Base-by-base conservation (phyloP, 192 early-diverging fungal species). In the Umbelopsis sp. region DNA sequence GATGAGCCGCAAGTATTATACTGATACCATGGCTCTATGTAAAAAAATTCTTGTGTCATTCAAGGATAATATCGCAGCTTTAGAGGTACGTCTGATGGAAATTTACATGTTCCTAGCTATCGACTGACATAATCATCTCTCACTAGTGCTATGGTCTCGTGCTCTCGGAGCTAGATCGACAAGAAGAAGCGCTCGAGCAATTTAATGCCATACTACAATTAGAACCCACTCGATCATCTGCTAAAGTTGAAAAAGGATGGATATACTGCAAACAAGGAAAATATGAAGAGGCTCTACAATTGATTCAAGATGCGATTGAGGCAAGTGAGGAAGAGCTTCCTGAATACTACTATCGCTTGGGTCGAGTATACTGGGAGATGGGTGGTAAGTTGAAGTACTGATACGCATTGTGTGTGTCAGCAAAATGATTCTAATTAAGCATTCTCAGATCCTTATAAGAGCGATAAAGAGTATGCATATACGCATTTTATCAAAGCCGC, bases 291-390 rank as follows among this genome's bases (percentile, higher is more conserved):
- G 91, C 95, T 0, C 69, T 85, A 9, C 74, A 81, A 15, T 80
- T 76, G 20, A 76, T 92, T 27, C 70, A 76, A 22, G 76, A 86
- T 20, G 87, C 90, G 2, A 77, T 89, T 23, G 80, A 82, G 2
- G 75, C 84, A 16, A 78, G 78, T 0, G 81, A 82, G 2, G 61
- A 78, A 35, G 49, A 82, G 21, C 68, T 71, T 10, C 88, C 89
- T 8, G 49, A 81, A 37, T 84, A 90, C 71, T 76, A 85, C 35
- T 92, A 87, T 53, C 80, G 91, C 2, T 64, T 94, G 4, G 95
- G 93, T 4, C 76, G 85, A 22, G 83, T 89, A 1, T 92, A 91
- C 71, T 98, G 94, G 91, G 85, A 75, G 13, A 80, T 90, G 80
- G 91, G 86, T 37, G 93, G 88, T 90, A 79, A 47, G 70, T 64